A percentile compares a stretch with the other conserved stretches of the same genome.
Conservation (phyloP, 805 yeast species). For the Zygosaccharomyces pseudorouxii region DNA sequence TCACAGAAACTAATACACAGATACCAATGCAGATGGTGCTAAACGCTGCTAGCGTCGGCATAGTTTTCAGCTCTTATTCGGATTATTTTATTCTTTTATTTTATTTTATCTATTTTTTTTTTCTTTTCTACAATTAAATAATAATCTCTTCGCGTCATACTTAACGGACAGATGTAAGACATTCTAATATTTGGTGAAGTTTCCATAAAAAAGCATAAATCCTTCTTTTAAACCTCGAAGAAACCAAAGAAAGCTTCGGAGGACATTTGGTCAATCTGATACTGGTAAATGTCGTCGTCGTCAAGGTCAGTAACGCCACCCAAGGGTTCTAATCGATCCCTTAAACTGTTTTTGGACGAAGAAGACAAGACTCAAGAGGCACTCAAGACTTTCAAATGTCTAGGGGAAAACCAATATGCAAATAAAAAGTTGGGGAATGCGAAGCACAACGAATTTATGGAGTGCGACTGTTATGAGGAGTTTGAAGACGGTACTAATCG, state of each 20-base stretch:
- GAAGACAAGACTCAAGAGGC: conserved; percentile 71
- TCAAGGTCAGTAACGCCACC: conserved; percentile 12
- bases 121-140: conserved; percentile 3
- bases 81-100: neutral
- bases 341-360: conserved; percentile 32
- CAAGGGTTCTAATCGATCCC: conserved; percentile 6
- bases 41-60: neutral
- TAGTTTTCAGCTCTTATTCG: too few relatives aligned
- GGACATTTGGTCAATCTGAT: neutral
- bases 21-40: neutral
- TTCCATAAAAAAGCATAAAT: neutral
- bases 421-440: conserved; percentile 60
- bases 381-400: conserved; percentile 46
- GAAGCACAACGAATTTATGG: conserved; percentile 70
- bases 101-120: neutral
- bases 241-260: neutral
- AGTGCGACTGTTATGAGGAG: conserved; percentile 77
- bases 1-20: neutral
- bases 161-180: neutral
- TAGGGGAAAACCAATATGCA: conserved; percentile 60
- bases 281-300: conserved; percentile 4
- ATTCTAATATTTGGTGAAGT: neutral
- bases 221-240: neutral
- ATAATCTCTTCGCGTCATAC: conserved; percentile 3
- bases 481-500: conserved; percentile 41